Evolutionary conservation across 768 basidiomycete genomes (phyloP).

Genomic region (Boletus rex-veris): DNA sequence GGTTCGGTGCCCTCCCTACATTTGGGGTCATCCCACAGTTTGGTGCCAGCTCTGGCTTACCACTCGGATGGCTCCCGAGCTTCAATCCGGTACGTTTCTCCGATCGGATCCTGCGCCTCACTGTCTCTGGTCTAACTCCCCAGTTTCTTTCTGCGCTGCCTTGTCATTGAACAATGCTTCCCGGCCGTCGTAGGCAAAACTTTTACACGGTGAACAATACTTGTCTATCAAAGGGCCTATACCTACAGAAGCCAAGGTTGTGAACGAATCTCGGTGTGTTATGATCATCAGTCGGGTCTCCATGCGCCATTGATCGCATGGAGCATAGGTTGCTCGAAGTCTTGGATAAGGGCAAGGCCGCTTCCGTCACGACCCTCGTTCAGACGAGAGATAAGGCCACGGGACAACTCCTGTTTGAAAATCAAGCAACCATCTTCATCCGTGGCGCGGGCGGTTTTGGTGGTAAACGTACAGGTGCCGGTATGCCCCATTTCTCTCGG

Average conservation of each 20-base stretch:
- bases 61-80: slow-evolving; percentile 89
- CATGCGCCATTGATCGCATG: slow-evolving; percentile 5
- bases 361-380: slow-evolving; percentile 76
- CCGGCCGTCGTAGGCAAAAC: slow-evolving; percentile 60
- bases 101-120: neutral
- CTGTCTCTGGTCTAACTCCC: neutral
- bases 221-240: slow-evolving; percentile 82
- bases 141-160: neutral
- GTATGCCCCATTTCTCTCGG: slow-evolving; percentile 39
- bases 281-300: neutral
- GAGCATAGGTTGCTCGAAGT: slow-evolving; percentile 67
- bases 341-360: slow-evolving; percentile 90
- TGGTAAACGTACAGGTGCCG: slow-evolving; percentile 79
- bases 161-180: neutral
- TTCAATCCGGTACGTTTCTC: slow-evolving; percentile 76
- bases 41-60: slow-evolving; percentile 57
- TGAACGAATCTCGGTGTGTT: slow-evolving; percentile 64
- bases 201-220: slow-evolving; percentile 98
- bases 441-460: slow-evolving; percentile 97
- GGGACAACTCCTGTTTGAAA: slow-evolving; percentile 85
- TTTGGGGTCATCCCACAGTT: slow-evolving; percentile 97
- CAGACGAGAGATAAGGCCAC: slow-evolving; percentile 77
- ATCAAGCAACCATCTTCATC: slow-evolving; percentile 87
- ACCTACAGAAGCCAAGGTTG: slow-evolving; percentile 77
- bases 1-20: slow-evolving; percentile 84